Conservation (phyloP, 345 rosid genomes). For the Camelina neglecta region DNA sequence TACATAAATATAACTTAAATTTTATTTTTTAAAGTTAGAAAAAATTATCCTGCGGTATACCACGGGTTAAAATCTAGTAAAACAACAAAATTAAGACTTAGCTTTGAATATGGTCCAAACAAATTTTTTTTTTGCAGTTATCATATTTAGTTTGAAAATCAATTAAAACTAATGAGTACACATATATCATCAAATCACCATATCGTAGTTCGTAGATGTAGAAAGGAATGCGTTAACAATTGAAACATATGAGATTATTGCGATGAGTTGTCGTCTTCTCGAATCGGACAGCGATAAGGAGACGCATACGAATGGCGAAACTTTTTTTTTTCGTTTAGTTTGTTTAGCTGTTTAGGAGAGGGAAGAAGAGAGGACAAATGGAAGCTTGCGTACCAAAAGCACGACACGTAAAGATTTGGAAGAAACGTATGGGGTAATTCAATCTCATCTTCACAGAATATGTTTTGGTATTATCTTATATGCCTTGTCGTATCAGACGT, state of each 20-base stretch:
- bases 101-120: no score
- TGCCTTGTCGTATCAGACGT: conserved; percentile 38
- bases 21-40: no score
- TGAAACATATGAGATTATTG: neutral
- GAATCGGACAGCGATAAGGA: conserved; percentile 28
- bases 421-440: conserved; percentile 37
- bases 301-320: conserved; percentile 11
- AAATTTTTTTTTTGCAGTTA: neutral
- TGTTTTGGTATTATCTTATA: conserved; percentile 31
- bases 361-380: neutral
- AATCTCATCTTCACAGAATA: conserved; percentile 32
- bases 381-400: conserved; percentile 36
- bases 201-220: neutral
- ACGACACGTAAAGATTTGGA: conserved; percentile 37
- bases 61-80: no score
- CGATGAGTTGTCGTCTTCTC: conserved; percentile 15
- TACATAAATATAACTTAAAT: no score
- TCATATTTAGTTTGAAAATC: neutral
- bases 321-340: neutral
- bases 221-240: neutral
- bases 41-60: no score
- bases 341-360: conserved; percentile 1
- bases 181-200: neutral
- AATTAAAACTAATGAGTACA: neutral
- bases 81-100: no score